Evolutionary conservation across 257 asterid species (phyloP).

Genomic region (Catharanthus roseus): DNA sequence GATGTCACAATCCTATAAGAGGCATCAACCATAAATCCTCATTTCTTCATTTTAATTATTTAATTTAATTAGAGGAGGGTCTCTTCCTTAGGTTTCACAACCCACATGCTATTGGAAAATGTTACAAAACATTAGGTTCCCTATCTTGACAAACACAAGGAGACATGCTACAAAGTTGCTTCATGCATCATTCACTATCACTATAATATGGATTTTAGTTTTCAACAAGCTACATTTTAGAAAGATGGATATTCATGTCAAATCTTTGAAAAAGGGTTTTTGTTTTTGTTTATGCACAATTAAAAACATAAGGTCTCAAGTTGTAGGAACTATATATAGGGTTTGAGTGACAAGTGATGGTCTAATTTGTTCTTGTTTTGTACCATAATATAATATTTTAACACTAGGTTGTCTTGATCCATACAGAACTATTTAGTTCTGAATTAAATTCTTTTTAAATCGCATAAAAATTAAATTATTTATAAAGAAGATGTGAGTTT

Average conservation of each 20-base stretch:
- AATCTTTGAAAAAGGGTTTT: too few species aligned
- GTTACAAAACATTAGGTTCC: slow-evolving; percentile 26
- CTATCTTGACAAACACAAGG: slow-evolving; percentile 31
- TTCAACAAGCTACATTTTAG: too few species aligned
- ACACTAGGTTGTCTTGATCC: too few species aligned
- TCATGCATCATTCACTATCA: slow-evolving; percentile 3
- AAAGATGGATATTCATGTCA: too few species aligned
- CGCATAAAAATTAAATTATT: too few species aligned
- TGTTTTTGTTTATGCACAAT: not conserved
- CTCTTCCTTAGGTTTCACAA: slow-evolving; percentile 17
- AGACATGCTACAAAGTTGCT: slow-evolving; percentile 28
- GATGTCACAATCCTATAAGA: slow-evolving; percentile 16
- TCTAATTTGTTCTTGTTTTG: too few species aligned
- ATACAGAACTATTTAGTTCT: too few species aligned
- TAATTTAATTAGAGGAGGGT: slow-evolving; percentile 9
- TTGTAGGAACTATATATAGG: not conserved
- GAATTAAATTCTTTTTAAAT: too few species aligned
- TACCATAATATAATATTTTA: too few species aligned
- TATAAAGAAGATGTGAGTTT: too few species aligned
- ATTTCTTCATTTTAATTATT: not conserved
- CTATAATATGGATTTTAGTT: slow-evolving; percentile 6
- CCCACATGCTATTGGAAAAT: slow-evolving; percentile 32
- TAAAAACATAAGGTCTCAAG: not conserved
- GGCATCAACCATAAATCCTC: slow-evolving; percentile 7
- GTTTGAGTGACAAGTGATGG: too few species aligned